phyloP scores from a whole-genome alignment of 371 early-diverging fungal species.

The Mortierella sp. region DNA sequence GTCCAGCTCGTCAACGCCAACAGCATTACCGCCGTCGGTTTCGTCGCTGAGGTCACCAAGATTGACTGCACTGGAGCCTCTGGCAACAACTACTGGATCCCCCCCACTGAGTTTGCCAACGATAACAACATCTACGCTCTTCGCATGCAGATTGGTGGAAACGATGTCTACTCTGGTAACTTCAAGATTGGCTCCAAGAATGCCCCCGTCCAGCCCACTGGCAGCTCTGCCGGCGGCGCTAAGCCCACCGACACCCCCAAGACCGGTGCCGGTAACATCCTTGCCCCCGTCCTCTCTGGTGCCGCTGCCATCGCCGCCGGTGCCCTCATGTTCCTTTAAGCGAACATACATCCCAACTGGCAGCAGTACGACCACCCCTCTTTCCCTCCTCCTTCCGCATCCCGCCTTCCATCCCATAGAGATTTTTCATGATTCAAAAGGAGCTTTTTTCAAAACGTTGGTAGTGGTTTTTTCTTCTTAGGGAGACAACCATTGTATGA shows the following conservation, averaged over 20 bases:
- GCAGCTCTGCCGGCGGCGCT: not conserved
- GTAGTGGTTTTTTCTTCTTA: constrained; percentile 1
- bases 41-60: constrained; percentile 66
- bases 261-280: constrained; percentile 1
- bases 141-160: constrained; percentile 15
- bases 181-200: constrained; percentile 22
- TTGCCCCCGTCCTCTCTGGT: constrained; percentile 23
- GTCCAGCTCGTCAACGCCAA: constrained; percentile 65
- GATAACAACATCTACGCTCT: constrained; percentile 23
- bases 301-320: constrained; percentile 27
- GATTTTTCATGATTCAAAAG: not conserved
- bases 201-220: not conserved
- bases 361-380: not conserved
- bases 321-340: constrained; percentile 30
- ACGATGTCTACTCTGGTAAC: constrained; percentile 23
- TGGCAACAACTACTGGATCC: constrained; percentile 34
- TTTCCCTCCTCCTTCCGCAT: not conserved
- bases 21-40: constrained; percentile 70
- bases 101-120: constrained; percentile 13
- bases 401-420: not conserved
- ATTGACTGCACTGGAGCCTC: constrained; percentile 34
- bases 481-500: not conserved
- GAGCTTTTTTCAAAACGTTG: constrained; percentile 2
- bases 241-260: not conserved
- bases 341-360: not conserved